Evolutionary conservation across 805 yeast species (phyloP), one percentile per base, ranked within the genome.

Genomic region (Zygosaccharomyces bailii): DNA sequence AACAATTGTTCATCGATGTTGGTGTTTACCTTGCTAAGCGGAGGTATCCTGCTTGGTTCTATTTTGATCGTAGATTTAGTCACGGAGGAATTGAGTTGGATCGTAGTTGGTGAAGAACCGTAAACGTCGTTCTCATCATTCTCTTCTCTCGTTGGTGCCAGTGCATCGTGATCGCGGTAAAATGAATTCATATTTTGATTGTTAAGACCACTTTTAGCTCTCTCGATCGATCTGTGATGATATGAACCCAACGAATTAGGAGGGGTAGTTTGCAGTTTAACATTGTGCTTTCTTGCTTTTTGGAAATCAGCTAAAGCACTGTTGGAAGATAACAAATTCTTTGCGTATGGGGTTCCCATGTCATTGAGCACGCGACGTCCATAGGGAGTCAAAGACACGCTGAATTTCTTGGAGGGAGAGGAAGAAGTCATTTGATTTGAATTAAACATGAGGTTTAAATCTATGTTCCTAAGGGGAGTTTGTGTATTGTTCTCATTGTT

Each of bases 51-150:
- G 13, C 42, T 36, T 9, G 40, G 40, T 33, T 54, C 50, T 23
- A 56, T 20, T 36, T 52, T 53, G 16, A 55, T 53, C 6, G 55
- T 43, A 2, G 65, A 58, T 45, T 64, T 63, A 1, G 64, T 60
- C 10, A 59, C 63, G 0, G 67, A 61, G 2, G 65, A 60, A 44
- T 64, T 56, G 17, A 64, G 51, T 48, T 64, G 67, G 35, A 64
- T 61, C 3, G 68, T 64, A 2, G 68, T 63, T 14, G 67, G 68
- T 1, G 68, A 64, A 13, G 68, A 63, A 3, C 66, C 66, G 47
- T 57, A 61, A 1, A 54, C 45, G 21, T 48, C 60, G 8, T 45
- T 45, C 13, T 46, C 56, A n/a, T 50, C 47, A 27, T 49, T 50
- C 5, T 41, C 42, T 16, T 42, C 55, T 10, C 31, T 37, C 10